These are phyloP conservation scores for Helianthus tuberosus DNA, from an alignment of 129 eudicot genomes.

Conservation along the genomic window DNA sequence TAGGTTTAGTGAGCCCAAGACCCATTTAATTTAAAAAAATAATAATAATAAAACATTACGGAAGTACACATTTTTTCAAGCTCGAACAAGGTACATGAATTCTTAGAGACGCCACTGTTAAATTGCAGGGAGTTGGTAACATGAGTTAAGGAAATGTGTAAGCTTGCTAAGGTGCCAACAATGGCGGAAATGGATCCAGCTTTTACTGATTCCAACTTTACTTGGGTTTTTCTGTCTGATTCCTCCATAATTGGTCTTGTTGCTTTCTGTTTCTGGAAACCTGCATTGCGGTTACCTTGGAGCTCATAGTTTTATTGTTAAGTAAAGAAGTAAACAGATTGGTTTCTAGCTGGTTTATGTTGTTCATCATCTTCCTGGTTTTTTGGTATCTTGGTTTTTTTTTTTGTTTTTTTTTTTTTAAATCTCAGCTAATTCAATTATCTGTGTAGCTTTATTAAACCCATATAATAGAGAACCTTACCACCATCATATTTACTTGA, in stretches of 20 bases:
- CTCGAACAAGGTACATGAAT: no score
- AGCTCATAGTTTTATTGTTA: constrained; percentile 8
- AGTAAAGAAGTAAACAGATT: constrained; percentile 35
- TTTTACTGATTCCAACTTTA: constrained; percentile 68
- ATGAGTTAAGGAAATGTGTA: constrained; percentile 61
- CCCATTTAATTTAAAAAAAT: no score
- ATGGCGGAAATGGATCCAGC: constrained; percentile 70
- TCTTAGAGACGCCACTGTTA: no score
- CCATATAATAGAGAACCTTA: constrained; percentile 30
- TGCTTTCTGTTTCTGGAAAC: no score
- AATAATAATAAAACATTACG: no score
- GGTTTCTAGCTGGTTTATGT: constrained; percentile 46
- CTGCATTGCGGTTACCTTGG: constrained; percentile 12
- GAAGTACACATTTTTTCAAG: no score
- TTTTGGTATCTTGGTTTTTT: constrained; percentile 44
- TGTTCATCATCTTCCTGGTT: constrained; percentile 39
- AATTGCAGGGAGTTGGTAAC: constrained; percentile 35
- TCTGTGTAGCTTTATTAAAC: background rate
- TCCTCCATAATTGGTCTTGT: constrained; percentile 12
- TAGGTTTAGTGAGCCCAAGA: no score
- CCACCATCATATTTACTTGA: constrained; percentile 24
- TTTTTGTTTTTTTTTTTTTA: constrained; percentile 34
- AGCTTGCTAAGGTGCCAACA: constrained; percentile 67
- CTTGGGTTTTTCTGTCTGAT: constrained; percentile 18
- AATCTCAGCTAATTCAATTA: constrained; percentile 45